Evolutionary conservation across 441 rosid genomes (phyloP), one percentile per base, ranked within the genome.

Genomic region (Pelargonium australe): DNA sequence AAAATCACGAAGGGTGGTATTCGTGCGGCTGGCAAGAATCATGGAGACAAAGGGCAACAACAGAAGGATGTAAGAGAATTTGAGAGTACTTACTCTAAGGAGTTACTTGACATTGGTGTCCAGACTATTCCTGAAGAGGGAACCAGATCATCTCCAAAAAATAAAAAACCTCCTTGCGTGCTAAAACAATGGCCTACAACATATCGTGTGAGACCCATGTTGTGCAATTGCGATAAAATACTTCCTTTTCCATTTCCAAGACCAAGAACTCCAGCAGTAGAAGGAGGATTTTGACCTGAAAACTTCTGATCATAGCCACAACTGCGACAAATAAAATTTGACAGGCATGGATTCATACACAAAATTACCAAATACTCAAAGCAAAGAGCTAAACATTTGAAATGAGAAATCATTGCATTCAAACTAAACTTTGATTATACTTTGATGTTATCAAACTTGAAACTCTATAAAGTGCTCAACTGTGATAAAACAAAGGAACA

Each of bases 181-280:
- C 85, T 84, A 25, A 88, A 72, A 71, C 94, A 85, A 73, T 88
- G 91, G 19, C 87, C 82, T 14, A 86, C 41, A 45, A 86, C 80
- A 64, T 88, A 82, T 65, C 66, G 72, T 2, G 81, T 78, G 55
- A 79, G 7, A 1, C 86, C 84, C 64, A 74, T 63, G 68, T 68
- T 55, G 14, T 65, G 68, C 57, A 88, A 76, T 74, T 88, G 94
- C 0, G 87, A 60, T 16, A 81, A 58, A 31, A 88, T 78, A 82
- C 89, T 70, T 64, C 76, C 74, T 77, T 85, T 85, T 37, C 94
- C 84, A 47, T 76, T 71, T n/a, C 91, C 86, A 19, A 88, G 89
- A 9, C 89, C 94, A 47, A 88, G 84, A 63, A 88, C 80, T 66
- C 91, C 91, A 0, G 84, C 79, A 5, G 90, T 88, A 49, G 86